Conservation (phyloP, 106 monocot genomes). For the Dendrobium nobile region DNA sequence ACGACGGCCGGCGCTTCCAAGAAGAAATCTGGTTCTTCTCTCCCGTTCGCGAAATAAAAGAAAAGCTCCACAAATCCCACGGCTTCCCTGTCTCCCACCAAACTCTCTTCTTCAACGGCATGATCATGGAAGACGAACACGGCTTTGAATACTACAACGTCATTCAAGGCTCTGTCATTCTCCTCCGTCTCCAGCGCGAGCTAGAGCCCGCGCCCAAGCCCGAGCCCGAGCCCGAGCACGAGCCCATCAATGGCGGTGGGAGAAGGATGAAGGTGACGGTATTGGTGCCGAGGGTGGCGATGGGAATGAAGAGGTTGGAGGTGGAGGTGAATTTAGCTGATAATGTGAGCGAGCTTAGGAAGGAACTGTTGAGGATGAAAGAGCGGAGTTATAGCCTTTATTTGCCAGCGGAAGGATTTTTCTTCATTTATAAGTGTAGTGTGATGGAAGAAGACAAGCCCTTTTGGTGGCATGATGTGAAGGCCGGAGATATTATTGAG, state of each 20-base stretch:
- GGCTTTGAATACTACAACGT: slow-evolving; percentile 13
- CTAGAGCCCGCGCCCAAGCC: neutral
- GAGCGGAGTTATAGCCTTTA: neutral
- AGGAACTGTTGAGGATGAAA: slow-evolving; percentile 22
- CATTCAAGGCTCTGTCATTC: slow-evolving; percentile 17
- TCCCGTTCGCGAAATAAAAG: slow-evolving; percentile 15
- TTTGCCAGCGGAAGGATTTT: slow-evolving; percentile 30
- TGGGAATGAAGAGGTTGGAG: slow-evolving; percentile 21
- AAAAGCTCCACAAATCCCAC: slow-evolving; percentile 5
- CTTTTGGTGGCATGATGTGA: slow-evolving; percentile 42
- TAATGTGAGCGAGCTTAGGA: slow-evolving; percentile 27
- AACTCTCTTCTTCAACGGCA: slow-evolving; percentile 15
- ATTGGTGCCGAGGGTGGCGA: slow-evolving; percentile 23
- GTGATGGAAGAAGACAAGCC: slow-evolving; percentile 49
- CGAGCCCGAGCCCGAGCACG: no score
- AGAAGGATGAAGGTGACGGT: slow-evolving; percentile 10
- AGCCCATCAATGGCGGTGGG: neutral
- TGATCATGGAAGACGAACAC: slow-evolving; percentile 10
- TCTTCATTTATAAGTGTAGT: slow-evolving; percentile 57
- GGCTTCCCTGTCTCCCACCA: slow-evolving; percentile 21
- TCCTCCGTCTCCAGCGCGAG: neutral
- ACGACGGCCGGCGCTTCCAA: slow-evolving; percentile 11
- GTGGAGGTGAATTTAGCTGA: slow-evolving; percentile 29
- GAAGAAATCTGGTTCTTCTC: slow-evolving; percentile 21
- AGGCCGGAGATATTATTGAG: slow-evolving; percentile 43